Percentiles rank a stretch among this genome's conserved stretches.
Conservation (phyloP, 176 grass and related monocot species). For the Zoysia japonica region DNA sequence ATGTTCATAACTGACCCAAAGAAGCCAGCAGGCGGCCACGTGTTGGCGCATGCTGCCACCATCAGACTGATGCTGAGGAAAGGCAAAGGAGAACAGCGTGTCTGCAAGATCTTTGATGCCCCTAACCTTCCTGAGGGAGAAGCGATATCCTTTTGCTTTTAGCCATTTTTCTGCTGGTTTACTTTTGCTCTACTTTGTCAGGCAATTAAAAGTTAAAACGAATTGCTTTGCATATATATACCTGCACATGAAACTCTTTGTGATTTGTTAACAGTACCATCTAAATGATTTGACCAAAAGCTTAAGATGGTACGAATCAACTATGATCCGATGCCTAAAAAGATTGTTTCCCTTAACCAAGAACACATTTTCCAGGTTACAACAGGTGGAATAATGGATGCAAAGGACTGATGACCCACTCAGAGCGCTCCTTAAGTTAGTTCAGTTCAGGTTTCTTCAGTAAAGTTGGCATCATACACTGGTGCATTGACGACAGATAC, state of each 20-base stretch:
- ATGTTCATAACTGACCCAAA: conserved; percentile 91
- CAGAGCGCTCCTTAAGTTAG: conserved; percentile 14
- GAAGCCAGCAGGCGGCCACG: conserved; percentile 85
- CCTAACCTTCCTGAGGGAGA: conserved; percentile 89
- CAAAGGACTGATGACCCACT: conserved; percentile 66
- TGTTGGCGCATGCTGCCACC: conserved; percentile 68
- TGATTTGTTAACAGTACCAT: not conserved
- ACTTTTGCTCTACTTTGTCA: not conserved
- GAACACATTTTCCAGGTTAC: conserved; percentile 84
- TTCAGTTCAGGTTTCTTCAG: conserved; percentile 26
- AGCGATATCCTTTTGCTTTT: conserved; percentile 74
- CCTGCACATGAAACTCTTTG: conserved; percentile 16
- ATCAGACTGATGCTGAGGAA: conserved; percentile 88
- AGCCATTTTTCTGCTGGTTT: conserved; percentile 17
- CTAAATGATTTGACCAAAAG: conserved; percentile 7
- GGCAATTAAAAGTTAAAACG: not conserved
- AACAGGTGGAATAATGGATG: conserved; percentile 75
- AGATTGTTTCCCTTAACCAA: conserved; percentile 59
- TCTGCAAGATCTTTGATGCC: conserved; percentile 92
- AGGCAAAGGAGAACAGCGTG: conserved; percentile 92
- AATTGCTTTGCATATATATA: not conserved
- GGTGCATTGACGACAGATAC: conserved; percentile 2
- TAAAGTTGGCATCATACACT: conserved; percentile 1
- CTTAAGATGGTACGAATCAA: conserved; percentile 5
- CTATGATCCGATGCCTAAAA: not conserved